A percentile compares a stretch with the other conserved stretches of the same genome.
Conservation (phyloP, 2,329 filamentous ascomycete species). For the Blastomyces parvus region DNA sequence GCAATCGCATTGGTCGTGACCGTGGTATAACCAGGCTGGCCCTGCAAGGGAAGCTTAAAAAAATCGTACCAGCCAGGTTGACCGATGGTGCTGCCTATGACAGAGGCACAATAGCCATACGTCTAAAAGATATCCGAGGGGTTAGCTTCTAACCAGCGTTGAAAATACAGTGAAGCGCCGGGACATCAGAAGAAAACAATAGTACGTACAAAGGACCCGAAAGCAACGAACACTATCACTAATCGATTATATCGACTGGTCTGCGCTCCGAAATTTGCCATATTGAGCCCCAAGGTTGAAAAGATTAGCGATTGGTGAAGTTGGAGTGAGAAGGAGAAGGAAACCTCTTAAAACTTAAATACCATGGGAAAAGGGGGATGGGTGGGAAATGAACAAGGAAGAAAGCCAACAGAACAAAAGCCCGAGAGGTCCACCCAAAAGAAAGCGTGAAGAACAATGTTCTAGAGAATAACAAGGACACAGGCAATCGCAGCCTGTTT, state of each 20-base stretch:
- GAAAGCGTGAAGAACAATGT: neutral
- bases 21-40: conserved; percentile 38
- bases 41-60: conserved; percentile 39
- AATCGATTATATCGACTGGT: conserved; percentile 32
- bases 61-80: conserved; percentile 45
- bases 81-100: conserved; percentile 45
- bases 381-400: neutral
- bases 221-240: conserved; percentile 32
- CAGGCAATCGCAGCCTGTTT: neutral
- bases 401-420: neutral
- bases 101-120: conserved; percentile 44
- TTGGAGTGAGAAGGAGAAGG: neutral
- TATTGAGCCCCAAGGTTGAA: conserved; percentile 10
- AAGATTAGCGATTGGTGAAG: too few relatives aligned
- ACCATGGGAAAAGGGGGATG: neutral
- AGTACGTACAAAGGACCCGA: conserved; percentile 31
- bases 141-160: neutral
- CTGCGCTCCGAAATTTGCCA: conserved; percentile 28
- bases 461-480: neutral
- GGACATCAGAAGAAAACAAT: neutral
- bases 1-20: conserved; percentile 41
- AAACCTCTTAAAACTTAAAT: neutral
- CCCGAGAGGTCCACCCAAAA: neutral
- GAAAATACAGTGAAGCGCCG: neutral
- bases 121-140: conserved; percentile 27